Conservation (phyloP, 2,329 filamentous ascomycete species). For the Microascus cirrosus region DNA sequence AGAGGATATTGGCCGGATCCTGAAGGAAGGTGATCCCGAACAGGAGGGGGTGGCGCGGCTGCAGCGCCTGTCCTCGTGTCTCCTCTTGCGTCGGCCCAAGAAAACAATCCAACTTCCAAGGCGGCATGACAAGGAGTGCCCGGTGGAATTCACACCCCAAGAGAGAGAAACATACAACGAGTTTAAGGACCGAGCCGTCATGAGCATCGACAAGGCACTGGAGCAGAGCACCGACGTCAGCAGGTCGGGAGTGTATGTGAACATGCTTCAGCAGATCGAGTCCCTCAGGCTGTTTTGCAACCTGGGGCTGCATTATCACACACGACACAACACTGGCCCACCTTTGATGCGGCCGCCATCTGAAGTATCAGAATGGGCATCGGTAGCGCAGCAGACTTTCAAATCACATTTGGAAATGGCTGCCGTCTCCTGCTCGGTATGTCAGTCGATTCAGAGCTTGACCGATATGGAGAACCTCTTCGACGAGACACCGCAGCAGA, state of each 20-base stretch:
- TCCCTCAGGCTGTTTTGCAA: conserved; percentile 32
- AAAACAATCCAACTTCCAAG: conserved; percentile 23
- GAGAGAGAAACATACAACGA: neutral
- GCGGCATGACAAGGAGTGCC: conserved; percentile 17
- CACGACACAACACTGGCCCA: conserved; percentile 13
- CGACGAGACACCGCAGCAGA: conserved; percentile 3
- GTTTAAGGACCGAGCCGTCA: neutral
- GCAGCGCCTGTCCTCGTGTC: conserved; percentile 21
- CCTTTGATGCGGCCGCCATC: neutral
- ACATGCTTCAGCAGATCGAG: conserved; percentile 32
- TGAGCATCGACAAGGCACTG: conserved; percentile 22
- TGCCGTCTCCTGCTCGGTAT: conserved; percentile 15
- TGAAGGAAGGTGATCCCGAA: conserved; percentile 21
- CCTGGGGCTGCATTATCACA: conserved; percentile 26
- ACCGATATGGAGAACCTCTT: conserved; percentile 10
- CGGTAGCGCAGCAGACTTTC: conserved; percentile 20
- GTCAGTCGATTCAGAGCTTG: conserved; percentile 13
- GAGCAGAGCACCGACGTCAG: conserved; percentile 7
- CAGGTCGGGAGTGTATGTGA: conserved; percentile 18
- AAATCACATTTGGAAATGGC: conserved; percentile 18
- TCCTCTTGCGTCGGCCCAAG: conserved; percentile 28
- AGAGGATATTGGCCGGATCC: conserved; percentile 21
- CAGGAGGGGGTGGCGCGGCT: conserved; percentile 26
- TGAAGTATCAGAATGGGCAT: conserved; percentile 8
- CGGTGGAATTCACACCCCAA: neutral